phyloP scores from a whole-genome alignment of 768 basidiomycete genomes.

The Termitomyces sp. region DNA sequence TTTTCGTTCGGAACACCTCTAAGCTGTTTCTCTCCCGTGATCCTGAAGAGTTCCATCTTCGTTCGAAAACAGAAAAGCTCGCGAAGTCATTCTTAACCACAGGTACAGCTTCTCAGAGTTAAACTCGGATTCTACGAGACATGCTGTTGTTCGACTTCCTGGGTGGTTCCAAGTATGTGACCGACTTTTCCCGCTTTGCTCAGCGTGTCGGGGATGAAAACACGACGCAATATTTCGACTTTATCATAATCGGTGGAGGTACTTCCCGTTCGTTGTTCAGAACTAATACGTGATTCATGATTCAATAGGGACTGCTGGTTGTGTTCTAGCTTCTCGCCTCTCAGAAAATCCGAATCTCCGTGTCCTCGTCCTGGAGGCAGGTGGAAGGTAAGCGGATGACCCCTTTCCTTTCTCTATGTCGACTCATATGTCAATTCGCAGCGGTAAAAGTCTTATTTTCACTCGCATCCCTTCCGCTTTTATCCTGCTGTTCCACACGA shows the following conservation, averaged over 20 bases:
- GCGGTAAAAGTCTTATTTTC: conserved; percentile 35
- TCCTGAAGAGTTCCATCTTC: too few relatives aligned
- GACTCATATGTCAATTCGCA: conserved; percentile 13
- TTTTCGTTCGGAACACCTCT: not conserved
- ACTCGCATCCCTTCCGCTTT: conserved; percentile 41
- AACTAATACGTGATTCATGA: not conserved
- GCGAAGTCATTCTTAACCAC: not conserved
- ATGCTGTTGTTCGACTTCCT: conserved; percentile 3
- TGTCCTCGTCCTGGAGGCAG: conserved; percentile 56
- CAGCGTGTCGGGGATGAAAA: conserved; percentile 5
- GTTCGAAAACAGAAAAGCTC: not conserved
- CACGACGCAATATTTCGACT: conserved; percentile 31
- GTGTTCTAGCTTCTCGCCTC: conserved; percentile 53
- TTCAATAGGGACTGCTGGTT: conserved; percentile 49
- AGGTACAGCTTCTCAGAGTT: not conserved
- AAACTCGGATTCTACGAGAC: not conserved
- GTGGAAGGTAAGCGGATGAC: conserved; percentile 42
- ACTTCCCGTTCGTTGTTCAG: not conserved
- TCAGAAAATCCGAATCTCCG: conserved; percentile 48
- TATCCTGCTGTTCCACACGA: conserved; percentile 34
- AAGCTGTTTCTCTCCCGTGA: not conserved
- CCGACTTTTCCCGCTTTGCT: conserved; percentile 19
- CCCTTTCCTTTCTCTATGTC: not conserved
- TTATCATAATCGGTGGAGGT: conserved; percentile 55
- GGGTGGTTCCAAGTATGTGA: conserved; percentile 12